Conservation (phyloP, 2,329 filamentous ascomycete species). For the Exophiala aquamarina region DNA sequence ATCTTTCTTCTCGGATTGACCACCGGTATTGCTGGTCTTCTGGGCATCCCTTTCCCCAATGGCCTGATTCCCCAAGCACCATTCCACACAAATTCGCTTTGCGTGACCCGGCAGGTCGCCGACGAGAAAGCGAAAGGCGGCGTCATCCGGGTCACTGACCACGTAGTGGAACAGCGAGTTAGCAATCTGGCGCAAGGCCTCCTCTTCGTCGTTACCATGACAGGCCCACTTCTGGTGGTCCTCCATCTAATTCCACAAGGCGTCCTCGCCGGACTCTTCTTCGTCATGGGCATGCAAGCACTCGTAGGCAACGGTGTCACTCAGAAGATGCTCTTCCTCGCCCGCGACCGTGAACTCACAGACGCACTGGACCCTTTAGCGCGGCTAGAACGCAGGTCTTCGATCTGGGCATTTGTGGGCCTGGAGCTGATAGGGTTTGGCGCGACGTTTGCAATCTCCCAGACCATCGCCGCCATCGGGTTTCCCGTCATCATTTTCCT, state of each 20-base stretch:
- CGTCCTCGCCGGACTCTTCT: slow-evolving; percentile 78
- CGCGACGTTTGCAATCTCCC: slow-evolving; percentile 78
- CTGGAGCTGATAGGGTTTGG: slow-evolving; percentile 70
- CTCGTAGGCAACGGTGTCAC: slow-evolving; percentile 77
- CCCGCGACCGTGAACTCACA: slow-evolving; percentile 64
- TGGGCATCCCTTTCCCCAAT: slow-evolving; percentile 79
- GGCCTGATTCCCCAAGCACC: slow-evolving; percentile 81
- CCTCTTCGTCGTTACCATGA: slow-evolving; percentile 76
- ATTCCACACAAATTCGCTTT: slow-evolving; percentile 77
- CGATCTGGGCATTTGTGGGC: slow-evolving; percentile 70
- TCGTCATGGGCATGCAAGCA: slow-evolving; percentile 80
- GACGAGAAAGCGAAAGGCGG: slow-evolving; percentile 59
- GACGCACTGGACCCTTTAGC: slow-evolving; percentile 59
- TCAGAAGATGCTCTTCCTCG: slow-evolving; percentile 68
- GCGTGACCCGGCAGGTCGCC: slow-evolving; percentile 62
- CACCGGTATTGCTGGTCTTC: slow-evolving; percentile 70
- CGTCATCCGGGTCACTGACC: slow-evolving; percentile 60
- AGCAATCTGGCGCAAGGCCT: slow-evolving; percentile 78
- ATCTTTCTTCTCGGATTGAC: slow-evolving; percentile 77
- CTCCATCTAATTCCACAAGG: slow-evolving; percentile 77
- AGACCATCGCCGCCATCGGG: slow-evolving; percentile 78
- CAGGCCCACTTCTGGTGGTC: slow-evolving; percentile 69
- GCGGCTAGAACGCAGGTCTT: slow-evolving; percentile 58
- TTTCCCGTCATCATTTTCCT: slow-evolving; percentile 74
- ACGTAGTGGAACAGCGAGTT: slow-evolving; percentile 67